Percentiles rank a stretch among this genome's conserved stretches.
phyloP scores from a whole-genome alignment of 2,329 filamentous ascomycete genomes.

The Juglanconis juglandina region DNA sequence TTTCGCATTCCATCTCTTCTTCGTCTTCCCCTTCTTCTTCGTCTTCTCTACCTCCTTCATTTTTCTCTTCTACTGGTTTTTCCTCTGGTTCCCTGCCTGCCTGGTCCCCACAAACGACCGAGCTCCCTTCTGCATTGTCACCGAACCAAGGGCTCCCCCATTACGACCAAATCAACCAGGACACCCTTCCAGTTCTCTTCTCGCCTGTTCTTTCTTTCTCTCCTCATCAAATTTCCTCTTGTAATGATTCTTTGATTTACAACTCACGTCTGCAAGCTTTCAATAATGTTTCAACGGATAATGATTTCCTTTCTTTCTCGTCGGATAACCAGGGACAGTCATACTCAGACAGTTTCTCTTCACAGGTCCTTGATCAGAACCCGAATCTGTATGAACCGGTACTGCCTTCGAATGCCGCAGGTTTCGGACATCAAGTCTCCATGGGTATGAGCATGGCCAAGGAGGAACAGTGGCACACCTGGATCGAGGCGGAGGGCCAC shows the following conservation, averaged over 20 bases:
- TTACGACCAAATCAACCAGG: constrained; percentile 10
- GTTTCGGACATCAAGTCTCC: constrained; percentile 21
- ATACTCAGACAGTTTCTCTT: constrained; percentile 28
- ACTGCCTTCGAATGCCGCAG: constrained; percentile 19
- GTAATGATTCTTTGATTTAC: constrained; percentile 16
- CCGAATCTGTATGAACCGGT: constrained; percentile 23
- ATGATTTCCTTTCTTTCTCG: constrained; percentile 21
- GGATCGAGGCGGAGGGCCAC: constrained; percentile 50
- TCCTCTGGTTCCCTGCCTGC: constrained; percentile 11
- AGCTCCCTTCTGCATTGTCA: constrained; percentile 10
- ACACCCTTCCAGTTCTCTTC: constrained; percentile 10
- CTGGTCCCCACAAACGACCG: constrained; percentile 14
- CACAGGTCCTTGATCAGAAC: constrained; percentile 28
- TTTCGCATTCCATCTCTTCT: constrained; percentile 23
- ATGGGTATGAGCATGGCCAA: constrained; percentile 20
- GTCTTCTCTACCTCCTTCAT: constrained; percentile 22
- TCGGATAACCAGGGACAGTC: constrained; percentile 20
- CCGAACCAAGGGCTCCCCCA: constrained; percentile 2
- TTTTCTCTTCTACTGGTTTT: constrained; percentile 14
- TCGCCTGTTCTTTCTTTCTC: constrained; percentile 12
- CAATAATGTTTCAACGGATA: constrained; percentile 16
- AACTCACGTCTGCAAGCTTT: constrained; percentile 11
- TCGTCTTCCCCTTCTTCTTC: constrained; percentile 22
- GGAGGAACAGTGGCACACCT: constrained; percentile 45
- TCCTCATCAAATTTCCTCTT: constrained; percentile 16